These are phyloP conservation scores for Annona squamosa DNA, from an alignment of 164 flowering plant genomes.

Conservation along the genomic window DNA sequence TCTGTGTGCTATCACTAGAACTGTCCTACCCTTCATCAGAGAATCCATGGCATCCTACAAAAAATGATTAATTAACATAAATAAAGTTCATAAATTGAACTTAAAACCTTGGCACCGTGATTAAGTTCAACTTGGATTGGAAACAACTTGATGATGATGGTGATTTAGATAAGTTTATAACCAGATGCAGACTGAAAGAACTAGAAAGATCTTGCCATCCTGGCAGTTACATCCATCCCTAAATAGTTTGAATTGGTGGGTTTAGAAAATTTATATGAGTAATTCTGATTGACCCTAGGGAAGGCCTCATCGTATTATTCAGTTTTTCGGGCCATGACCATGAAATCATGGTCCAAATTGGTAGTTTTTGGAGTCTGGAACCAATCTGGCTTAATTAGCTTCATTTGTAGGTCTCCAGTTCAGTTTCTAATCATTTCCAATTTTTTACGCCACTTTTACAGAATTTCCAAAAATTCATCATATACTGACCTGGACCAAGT, in stretches of 20 bases:
- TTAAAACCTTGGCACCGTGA: not conserved
- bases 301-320: too few relatives aligned
- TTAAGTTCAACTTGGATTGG: too few relatives aligned
- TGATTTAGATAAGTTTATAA: not conserved
- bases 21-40: slow-evolving; percentile 93
- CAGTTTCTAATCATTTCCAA: not conserved
- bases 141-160: not conserved
- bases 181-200: not conserved
- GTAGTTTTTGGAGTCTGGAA: not conserved
- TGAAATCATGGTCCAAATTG: not conserved
- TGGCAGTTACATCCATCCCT: not conserved
- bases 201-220: not conserved
- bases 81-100: not conserved
- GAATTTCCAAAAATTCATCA: not conserved
- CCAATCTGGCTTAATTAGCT: not conserved
- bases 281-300: not conserved
- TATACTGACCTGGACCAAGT: slow-evolving; percentile 70
- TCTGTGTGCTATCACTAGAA: slow-evolving; percentile 94
- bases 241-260: not conserved
- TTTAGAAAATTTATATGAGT: not conserved
- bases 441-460: not conserved
- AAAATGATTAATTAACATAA: not conserved
- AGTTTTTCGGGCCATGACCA: not conserved
- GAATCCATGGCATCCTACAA: slow-evolving; percentile 97
- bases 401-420: not conserved